Evolutionary conservation across 2,329 filamentous ascomycete genomes (phyloP).

Genomic region (Colletotrichum lini): DNA sequence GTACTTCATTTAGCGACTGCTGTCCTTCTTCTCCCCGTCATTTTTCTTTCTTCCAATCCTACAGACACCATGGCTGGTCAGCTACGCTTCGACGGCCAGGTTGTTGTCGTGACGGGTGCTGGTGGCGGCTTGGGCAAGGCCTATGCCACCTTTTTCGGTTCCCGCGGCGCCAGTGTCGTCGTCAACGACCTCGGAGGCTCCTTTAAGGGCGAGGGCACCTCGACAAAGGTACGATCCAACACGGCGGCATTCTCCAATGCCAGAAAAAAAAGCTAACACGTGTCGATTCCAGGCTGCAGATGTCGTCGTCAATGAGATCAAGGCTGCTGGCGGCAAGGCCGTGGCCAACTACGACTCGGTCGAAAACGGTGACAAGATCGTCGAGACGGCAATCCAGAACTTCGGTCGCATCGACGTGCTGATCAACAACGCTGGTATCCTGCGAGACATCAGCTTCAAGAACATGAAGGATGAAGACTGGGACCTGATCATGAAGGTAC

Average conservation of each 20-base stretch:
- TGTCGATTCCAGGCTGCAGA: slow-evolving; percentile 76
- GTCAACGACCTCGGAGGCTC: slow-evolving; percentile 97
- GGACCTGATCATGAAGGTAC: slow-evolving; percentile 94
- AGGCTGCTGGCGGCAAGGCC: slow-evolving; percentile 90
- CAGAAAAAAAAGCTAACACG: slow-evolving; percentile 43
- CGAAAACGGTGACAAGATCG: slow-evolving; percentile 93
- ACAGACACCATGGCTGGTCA: slow-evolving; percentile 72
- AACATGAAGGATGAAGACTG: slow-evolving; percentile 98
- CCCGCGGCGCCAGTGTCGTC: slow-evolving; percentile 92
- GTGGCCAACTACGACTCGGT: slow-evolving; percentile 98
- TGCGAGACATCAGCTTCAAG: slow-evolving; percentile 97
- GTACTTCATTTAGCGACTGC: slow-evolving; percentile 16
- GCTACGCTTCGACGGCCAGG: slow-evolving; percentile 87
- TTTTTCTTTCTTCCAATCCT: not conserved
- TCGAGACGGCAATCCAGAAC: slow-evolving; percentile 85
- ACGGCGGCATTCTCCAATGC: not conserved
- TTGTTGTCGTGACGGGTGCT: slow-evolving; percentile 86
- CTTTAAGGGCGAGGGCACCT: slow-evolving; percentile 92
- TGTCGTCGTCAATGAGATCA: slow-evolving; percentile 87
- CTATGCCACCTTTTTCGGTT: slow-evolving; percentile 92
- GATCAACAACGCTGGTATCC: slow-evolving; percentile 97
- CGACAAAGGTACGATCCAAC: slow-evolving; percentile 78
- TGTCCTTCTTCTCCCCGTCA: not conserved
- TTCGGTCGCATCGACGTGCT: slow-evolving; percentile 94
- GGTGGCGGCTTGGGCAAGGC: slow-evolving; percentile 85